Evolutionary conservation across 345 rosid genomes (phyloP).

Genomic region (Eucalyptus viminalis): DNA sequence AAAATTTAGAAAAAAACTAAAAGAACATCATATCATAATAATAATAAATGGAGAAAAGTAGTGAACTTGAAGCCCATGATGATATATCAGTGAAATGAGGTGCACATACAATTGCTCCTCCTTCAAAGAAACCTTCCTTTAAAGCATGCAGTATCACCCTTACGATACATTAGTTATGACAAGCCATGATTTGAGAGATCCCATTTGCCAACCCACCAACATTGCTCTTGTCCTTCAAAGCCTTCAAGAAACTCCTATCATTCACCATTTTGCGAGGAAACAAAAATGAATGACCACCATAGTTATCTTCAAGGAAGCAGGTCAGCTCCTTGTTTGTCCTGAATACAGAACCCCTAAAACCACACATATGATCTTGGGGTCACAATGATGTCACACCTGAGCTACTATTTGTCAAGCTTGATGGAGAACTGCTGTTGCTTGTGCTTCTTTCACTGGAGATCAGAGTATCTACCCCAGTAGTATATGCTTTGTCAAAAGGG

Average conservation of each 20-base stretch:
- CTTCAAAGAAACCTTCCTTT: slow-evolving; percentile 72
- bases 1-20: not conserved
- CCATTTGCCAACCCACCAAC: slow-evolving; percentile 3
- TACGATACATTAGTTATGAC: slow-evolving; percentile 41
- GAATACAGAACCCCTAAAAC: slow-evolving; percentile 37
- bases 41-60: not conserved
- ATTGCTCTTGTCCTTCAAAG: slow-evolving; percentile 16
- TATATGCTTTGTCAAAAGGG: slow-evolving; percentile 7
- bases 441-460: slow-evolving; percentile 1
- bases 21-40: not conserved
- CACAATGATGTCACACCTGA: not conserved
- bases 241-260: slow-evolving; percentile 8
- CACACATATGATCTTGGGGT: not conserved
- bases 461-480: not conserved
- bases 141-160: slow-evolving; percentile 71
- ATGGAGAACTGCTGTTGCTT: not conserved
- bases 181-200: slow-evolving; percentile 8
- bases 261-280: slow-evolving; percentile 22
- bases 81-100: slow-evolving; percentile 43
- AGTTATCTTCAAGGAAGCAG: slow-evolving; percentile 21
- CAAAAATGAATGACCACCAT: slow-evolving; percentile 19
- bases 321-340: slow-evolving; percentile 42
- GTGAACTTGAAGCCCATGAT: slow-evolving; percentile 44
- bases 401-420: not conserved
- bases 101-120: slow-evolving; percentile 73